Conservation (phyloP, 495 filamentous ascomycete genomes). For the Penicillium diatomitis region DNA sequence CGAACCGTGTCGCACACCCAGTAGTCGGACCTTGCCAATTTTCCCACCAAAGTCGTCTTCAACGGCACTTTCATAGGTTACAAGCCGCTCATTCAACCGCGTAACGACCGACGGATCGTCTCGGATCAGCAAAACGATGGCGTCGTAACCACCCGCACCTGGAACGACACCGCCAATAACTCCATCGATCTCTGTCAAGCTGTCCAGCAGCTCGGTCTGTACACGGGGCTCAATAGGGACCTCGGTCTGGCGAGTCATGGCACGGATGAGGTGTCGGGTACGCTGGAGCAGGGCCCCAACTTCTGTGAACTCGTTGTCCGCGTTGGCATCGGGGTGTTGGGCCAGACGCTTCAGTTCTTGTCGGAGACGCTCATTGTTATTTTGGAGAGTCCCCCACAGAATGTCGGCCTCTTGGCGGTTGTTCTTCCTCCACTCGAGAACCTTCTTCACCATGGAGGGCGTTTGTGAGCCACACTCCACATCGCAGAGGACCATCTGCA, state of each 20-base stretch:
- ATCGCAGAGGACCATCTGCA: conserved; percentile 83
- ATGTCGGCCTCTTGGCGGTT: conserved; percentile 55
- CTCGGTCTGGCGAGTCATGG: conserved; percentile 61
- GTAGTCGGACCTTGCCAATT: conserved; percentile 62
- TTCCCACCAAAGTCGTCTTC: conserved; percentile 46
- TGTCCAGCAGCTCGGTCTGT: conserved; percentile 79
- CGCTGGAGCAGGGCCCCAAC: conserved; percentile 35
- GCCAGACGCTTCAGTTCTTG: conserved; percentile 44
- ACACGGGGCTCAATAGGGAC: conserved; percentile 88
- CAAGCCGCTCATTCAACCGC: conserved; percentile 54
- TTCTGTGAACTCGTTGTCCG: conserved; percentile 23
- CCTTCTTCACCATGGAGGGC: conserved; percentile 87
- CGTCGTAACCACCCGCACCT: conserved; percentile 91
- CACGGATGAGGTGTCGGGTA: conserved; percentile 54
- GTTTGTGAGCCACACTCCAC: conserved; percentile 92
- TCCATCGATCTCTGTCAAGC: conserved; percentile 58
- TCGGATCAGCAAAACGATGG: conserved; percentile 67
- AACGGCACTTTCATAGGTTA: conserved; percentile 49
- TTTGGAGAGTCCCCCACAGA: conserved; percentile 67
- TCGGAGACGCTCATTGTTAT: conserved; percentile 62
- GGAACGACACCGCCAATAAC: conserved; percentile 89
- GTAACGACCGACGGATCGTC: conserved; percentile 61
- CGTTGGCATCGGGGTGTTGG: conserved; percentile 22
- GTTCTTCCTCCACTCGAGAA: conserved; percentile 70
- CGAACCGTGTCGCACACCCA: conserved; percentile 80